A percentile compares a stretch with the other conserved stretches of the same genome.
phyloP scores from a whole-genome alignment of 2,329 filamentous ascomycete genomes.

The Xylaria sp. region DNA sequence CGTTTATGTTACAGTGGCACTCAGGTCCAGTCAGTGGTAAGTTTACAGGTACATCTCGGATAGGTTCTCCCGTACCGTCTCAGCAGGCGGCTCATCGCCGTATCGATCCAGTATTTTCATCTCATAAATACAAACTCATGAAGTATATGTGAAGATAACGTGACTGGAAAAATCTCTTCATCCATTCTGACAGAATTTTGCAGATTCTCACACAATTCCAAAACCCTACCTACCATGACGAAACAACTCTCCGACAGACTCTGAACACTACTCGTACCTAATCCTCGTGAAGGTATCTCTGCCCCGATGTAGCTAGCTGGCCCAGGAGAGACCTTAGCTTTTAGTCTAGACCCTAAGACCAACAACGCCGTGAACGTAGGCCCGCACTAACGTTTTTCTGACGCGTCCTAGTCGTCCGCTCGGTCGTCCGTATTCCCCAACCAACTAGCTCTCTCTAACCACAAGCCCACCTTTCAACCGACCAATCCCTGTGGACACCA shows the following conservation, averaged over 20 bases:
- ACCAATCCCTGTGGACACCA: slow-evolving; percentile 2
- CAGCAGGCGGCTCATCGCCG: background rate
- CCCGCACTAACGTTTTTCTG: slow-evolving; percentile 6
- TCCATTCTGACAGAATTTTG: too few species aligned
- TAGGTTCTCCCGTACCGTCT: background rate
- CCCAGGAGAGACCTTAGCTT: background rate
- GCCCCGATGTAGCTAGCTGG: too few species aligned
- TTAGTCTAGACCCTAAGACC: slow-evolving; percentile 12
- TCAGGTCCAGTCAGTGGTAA: background rate
- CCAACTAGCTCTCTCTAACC: background rate
- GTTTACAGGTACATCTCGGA: background rate
- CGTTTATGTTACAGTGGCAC: too few species aligned
- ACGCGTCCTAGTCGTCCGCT: slow-evolving; percentile 10
- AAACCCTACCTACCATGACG: slow-evolving; percentile 5
- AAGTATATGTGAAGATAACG: too few species aligned
- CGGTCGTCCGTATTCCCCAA: background rate
- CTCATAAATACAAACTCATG: too few species aligned
- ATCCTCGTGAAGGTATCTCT: background rate
- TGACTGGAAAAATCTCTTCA: too few species aligned
- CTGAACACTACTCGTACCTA: background rate
- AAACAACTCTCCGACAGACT: slow-evolving; percentile 1
- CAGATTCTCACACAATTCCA: slow-evolving; percentile 20
- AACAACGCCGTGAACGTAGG: background rate
- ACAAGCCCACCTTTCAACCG: background rate
- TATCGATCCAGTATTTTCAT: background rate